Conservation (phyloP, 306 rosid genomes). For the Rosa persica region DNA sequence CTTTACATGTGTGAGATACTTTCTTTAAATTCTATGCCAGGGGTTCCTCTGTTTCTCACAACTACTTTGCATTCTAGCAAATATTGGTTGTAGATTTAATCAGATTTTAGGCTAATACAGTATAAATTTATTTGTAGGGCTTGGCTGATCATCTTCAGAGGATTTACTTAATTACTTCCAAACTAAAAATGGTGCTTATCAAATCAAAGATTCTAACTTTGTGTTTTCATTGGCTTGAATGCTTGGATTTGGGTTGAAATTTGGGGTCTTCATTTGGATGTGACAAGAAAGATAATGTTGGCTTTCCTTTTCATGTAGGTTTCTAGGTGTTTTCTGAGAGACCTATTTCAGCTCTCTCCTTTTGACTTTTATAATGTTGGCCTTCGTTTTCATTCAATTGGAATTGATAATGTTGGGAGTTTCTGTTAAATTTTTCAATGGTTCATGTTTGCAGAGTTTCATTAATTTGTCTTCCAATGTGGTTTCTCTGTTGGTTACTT, state of each 20-base stretch:
- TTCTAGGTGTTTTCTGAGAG: neutral
- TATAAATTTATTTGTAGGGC: neutral
- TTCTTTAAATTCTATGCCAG: neutral
- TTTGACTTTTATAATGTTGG: neutral
- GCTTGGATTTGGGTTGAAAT: conserved; percentile 3
- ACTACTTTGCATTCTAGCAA: neutral
- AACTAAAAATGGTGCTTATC: neutral
- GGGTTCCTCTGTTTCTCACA: neutral
- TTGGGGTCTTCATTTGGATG: neutral
- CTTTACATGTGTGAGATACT: neutral
- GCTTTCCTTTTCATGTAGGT: neutral
- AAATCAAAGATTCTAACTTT: neutral
- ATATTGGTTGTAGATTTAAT: neutral
- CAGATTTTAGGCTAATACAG: neutral
- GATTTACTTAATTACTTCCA: neutral
- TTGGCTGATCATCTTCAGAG: neutral
- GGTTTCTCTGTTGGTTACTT: conserved; percentile 11
- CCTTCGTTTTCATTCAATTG: neutral
- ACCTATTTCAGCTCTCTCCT: neutral
- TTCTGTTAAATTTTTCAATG: neutral
- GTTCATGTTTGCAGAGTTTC: neutral
- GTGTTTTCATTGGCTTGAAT: neutral
- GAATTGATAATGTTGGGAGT: neutral
- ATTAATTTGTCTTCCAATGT: neutral
- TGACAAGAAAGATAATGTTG: neutral